Base-by-base conservation (phyloP, 768 basidiomycete genomes). In the Collybia sp. region DNA sequence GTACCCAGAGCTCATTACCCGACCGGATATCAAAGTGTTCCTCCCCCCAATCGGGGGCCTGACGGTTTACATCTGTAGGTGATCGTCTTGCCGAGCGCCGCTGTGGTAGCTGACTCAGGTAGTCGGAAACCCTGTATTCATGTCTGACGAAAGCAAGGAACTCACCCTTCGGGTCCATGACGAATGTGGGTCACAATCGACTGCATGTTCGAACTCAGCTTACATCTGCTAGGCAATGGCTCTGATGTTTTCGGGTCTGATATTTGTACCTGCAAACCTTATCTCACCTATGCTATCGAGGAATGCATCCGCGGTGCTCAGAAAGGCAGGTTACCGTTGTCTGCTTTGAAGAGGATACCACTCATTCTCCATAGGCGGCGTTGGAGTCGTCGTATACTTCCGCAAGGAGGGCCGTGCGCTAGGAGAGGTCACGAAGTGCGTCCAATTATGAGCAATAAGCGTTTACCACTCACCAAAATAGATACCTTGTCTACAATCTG, bases 181-280 rank as follows among this genome's bases (percentile, higher is more conserved):
- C 58, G 93, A 94, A 71, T 97, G 94, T 82, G 59, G 10, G 75
- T 61, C 30, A 15, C 12, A 20, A 38, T 32, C 20, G 25, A 43
- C 19, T 25, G 30, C 5, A 34, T n/a, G n/a, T 46, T 18, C 12
- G 16, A 33, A 30, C 37, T 45, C 16, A 41, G 34, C 16, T 38
- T 32, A 4, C 36, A n/a, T 13, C 31, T 5, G n/a, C 15, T 53
- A 86, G 83, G 86, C 60, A 94, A 94, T 58, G 93, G 93, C 5
- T 94, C 92, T 6, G 94, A 97, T 63, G 94, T 96, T 38, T 96
- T 96, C 57, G 93, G 93, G 11, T 93, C 89, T 0, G 88, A 91
- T 54, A 93, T 92, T 55, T 91, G 87, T 58, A 92, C 90, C 0
- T 93, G 90, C 76, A 93, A 95, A 55, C 92, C 93, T 0, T 96